Conservation (phyloP, 345 rosid genomes). For the Cardiospermum halicacabum region DNA sequence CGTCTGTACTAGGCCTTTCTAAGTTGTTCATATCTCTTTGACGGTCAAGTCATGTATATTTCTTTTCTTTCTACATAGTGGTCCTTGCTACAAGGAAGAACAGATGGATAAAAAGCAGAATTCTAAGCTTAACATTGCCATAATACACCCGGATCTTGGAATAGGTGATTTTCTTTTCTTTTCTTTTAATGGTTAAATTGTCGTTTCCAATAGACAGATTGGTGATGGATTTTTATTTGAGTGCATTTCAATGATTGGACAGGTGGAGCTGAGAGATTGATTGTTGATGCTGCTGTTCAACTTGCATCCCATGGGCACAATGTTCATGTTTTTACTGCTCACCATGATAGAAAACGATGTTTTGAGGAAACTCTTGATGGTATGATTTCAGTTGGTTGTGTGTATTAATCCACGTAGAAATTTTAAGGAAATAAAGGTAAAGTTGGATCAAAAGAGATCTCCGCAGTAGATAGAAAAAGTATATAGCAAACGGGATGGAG, state of each 20-base stretch:
- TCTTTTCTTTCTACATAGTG: no score
- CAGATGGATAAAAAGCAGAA: slow-evolving; percentile 40
- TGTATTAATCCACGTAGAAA: not conserved
- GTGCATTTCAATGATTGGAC: slow-evolving; percentile 1
- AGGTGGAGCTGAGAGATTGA: slow-evolving; percentile 97
- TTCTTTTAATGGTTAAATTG: not conserved
- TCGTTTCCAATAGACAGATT: not conserved
- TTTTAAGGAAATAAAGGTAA: no score
- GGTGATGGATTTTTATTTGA: not conserved
- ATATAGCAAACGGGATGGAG: not conserved
- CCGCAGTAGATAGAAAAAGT: not conserved
- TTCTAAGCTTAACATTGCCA: slow-evolving; percentile 62
- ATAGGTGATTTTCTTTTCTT: slow-evolving; percentile 40
- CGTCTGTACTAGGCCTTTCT: no score
- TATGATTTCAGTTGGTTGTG: slow-evolving; percentile 10
- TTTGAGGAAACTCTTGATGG: slow-evolving; percentile 91
- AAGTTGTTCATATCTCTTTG: no score
- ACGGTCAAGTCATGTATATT: not conserved
- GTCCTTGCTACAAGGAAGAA: not conserved
- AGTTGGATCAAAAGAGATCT: not conserved
- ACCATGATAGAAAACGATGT: slow-evolving; percentile 76
- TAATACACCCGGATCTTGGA: slow-evolving; percentile 88
- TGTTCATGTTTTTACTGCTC: slow-evolving; percentile 85
- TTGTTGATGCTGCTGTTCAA: slow-evolving; percentile 92
- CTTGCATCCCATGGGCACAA: slow-evolving; percentile 72